phyloP scores from a whole-genome alignment of 441 rosid genomes.

The Populus hybrid region DNA sequence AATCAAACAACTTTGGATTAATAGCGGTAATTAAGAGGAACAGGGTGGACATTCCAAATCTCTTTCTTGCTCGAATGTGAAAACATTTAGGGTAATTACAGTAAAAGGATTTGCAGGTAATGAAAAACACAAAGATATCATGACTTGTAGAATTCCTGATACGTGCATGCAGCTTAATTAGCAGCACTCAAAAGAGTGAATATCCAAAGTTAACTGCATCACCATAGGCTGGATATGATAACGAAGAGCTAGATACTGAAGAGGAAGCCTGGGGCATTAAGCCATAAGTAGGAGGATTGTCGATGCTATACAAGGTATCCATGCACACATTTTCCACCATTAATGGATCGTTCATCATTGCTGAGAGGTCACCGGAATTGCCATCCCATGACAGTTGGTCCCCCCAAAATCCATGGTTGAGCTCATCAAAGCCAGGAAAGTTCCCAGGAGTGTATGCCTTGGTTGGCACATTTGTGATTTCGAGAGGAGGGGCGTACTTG shows the following conservation, averaged over 20 bases:
- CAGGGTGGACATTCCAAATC: not conserved
- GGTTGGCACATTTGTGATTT: slow-evolving; percentile 6
- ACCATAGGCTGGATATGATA: slow-evolving; percentile 36
- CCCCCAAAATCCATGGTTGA: slow-evolving; percentile 24
- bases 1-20: not conserved
- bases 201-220: slow-evolving; percentile 49
- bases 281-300: slow-evolving; percentile 21
- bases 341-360: slow-evolving; percentile 44
- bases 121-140: not conserved
- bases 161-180: not conserved
- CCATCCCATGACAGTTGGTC: slow-evolving; percentile 37
- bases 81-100: slow-evolving; percentile 14
- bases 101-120: not conserved
- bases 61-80: slow-evolving; percentile 8
- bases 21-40: not conserved
- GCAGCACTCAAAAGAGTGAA: slow-evolving; percentile 39
- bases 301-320: slow-evolving; percentile 24
- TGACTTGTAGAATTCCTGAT: not conserved
- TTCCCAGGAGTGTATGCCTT: slow-evolving; percentile 3
- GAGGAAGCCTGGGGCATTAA: slow-evolving; percentile 34
- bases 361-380: slow-evolving; percentile 52
- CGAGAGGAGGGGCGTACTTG: slow-evolving; percentile 14
- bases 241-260: slow-evolving; percentile 29
- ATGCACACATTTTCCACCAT: slow-evolving; percentile 37
- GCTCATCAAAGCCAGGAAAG: slow-evolving; percentile 23